phyloP scores from a whole-genome alignment of 768 basidiomycete species.

The Agaricus subrufescens region DNA sequence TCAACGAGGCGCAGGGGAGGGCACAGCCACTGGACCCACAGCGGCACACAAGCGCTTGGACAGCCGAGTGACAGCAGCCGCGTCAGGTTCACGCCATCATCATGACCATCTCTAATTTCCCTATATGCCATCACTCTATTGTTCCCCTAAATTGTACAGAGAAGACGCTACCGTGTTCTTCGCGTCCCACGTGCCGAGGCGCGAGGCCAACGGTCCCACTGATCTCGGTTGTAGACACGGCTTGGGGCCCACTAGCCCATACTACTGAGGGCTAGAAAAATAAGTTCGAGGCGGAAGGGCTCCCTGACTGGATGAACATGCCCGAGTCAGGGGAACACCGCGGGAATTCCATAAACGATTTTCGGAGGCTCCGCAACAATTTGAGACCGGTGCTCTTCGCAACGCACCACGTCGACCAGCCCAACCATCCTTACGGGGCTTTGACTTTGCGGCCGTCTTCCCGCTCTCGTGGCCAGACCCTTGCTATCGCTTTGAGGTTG shows the following conservation, averaged over 20 bases:
- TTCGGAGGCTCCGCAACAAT: conserved; percentile 1
- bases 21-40: conserved; percentile 24
- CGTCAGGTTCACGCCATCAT: neutral
- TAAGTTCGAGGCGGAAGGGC: neutral
- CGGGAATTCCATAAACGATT: conserved; percentile 9
- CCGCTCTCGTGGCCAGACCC: conserved; percentile 9
- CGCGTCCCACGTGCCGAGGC: neutral
- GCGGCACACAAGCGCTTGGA: conserved; percentile 13
- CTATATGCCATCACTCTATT: conserved; percentile 14
- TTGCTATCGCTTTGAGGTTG: conserved; percentile 20
- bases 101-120: neutral
- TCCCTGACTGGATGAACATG: neutral
- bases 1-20: too few species aligned
- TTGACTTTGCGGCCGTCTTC: conserved; percentile 21
- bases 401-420: conserved; percentile 7
- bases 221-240: neutral
- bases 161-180: neutral
- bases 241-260: neutral
- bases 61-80: neutral
- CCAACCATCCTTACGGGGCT: conserved; percentile 19
- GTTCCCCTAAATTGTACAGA: conserved; percentile 13
- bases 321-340: conserved; percentile 8
- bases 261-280: neutral
- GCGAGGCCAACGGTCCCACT: neutral
- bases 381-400: conserved; percentile 5